phyloP scores from a whole-genome alignment of 2,329 filamentous ascomycete genomes.

The Aureobasidium mangrovei region DNA sequence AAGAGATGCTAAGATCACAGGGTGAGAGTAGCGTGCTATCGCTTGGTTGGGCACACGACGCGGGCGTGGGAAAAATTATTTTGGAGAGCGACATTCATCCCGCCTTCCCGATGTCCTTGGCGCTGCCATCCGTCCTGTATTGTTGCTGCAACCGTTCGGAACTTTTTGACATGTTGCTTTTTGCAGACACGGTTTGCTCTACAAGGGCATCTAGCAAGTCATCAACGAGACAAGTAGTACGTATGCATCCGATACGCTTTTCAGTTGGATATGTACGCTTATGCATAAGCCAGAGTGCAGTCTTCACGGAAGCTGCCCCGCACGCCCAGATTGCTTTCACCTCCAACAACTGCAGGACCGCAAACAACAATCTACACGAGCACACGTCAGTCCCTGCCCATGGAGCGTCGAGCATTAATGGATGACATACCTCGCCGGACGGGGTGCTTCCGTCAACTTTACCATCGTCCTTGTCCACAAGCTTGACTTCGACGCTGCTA shows the following conservation, averaged over 20 bases:
- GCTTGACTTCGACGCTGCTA: conserved; percentile 67
- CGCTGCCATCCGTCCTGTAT: not conserved
- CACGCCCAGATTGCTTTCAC: conserved; percentile 55
- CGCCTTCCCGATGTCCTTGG: not conserved
- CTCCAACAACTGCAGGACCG: conserved; percentile 65
- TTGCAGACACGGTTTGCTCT: no score
- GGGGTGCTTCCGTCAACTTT: conserved; percentile 53
- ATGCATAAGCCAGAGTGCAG: conserved; percentile 51
- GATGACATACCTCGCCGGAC: conserved; percentile 26
- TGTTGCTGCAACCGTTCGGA: no score
- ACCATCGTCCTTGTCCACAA: conserved; percentile 53
- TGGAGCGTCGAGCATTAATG: not conserved
- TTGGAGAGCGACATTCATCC: not conserved
- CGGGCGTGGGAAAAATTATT: not conserved
- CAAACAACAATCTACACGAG: conserved; percentile 55
- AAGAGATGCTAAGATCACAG: not conserved
- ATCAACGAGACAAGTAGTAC: not conserved
- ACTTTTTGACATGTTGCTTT: no score
- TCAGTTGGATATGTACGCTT: not conserved
- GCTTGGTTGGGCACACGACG: not conserved
- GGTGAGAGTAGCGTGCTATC: not conserved
- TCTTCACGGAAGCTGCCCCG: conserved; percentile 60
- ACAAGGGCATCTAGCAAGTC: no score
- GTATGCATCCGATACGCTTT: not conserved
- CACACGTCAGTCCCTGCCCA: not conserved